Conservation (phyloP, 768 basidiomycete genomes). For the Phlebiopsis gigantea region DNA sequence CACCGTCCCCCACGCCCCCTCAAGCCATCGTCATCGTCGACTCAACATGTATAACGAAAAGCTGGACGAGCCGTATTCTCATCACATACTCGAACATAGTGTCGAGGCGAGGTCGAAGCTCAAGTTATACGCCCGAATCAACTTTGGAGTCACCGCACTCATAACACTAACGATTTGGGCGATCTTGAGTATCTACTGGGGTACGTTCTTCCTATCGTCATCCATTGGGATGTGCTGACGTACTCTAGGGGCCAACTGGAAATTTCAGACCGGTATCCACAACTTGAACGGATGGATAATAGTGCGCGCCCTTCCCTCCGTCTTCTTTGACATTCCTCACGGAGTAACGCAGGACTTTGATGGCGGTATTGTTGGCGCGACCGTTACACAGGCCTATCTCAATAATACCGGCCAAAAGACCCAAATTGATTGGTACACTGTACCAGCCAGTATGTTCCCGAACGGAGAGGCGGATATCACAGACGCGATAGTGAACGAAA, state of each 20-base stretch:
- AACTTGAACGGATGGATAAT: slow-evolving; percentile 54
- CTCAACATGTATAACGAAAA: slow-evolving; percentile 2
- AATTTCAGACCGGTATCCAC: slow-evolving; percentile 24
- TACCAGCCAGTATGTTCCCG: slow-evolving; percentile 34
- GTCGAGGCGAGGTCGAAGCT: slow-evolving; percentile 25
- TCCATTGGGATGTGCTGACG: not conserved
- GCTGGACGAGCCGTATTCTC: slow-evolving; percentile 11
- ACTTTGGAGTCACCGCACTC: slow-evolving; percentile 29
- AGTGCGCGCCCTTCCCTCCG: slow-evolving; percentile 30
- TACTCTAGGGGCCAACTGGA: slow-evolving; percentile 7
- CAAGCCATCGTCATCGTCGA: not conserved
- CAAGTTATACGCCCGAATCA: slow-evolving; percentile 35
- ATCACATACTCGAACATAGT: slow-evolving; percentile 12
- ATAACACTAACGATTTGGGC: slow-evolving; percentile 38
- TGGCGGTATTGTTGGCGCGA: slow-evolving; percentile 44
- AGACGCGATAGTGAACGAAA: slow-evolving; percentile 42
- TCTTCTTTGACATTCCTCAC: not conserved
- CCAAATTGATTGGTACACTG: slow-evolving; percentile 41
- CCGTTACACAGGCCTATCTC: slow-evolving; percentile 35
- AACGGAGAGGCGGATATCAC: slow-evolving; percentile 31
- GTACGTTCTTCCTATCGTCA: slow-evolving; percentile 30
- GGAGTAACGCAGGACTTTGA: slow-evolving; percentile 49
- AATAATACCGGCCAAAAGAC: slow-evolving; percentile 21
- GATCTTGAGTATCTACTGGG: slow-evolving; percentile 58
- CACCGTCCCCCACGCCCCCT: not conserved